Evolutionary conservation across 2,329 filamentous ascomycete species (phyloP), one percentile per base, ranked within the genome.

Genomic region (Colletotrichum paranaense): DNA sequence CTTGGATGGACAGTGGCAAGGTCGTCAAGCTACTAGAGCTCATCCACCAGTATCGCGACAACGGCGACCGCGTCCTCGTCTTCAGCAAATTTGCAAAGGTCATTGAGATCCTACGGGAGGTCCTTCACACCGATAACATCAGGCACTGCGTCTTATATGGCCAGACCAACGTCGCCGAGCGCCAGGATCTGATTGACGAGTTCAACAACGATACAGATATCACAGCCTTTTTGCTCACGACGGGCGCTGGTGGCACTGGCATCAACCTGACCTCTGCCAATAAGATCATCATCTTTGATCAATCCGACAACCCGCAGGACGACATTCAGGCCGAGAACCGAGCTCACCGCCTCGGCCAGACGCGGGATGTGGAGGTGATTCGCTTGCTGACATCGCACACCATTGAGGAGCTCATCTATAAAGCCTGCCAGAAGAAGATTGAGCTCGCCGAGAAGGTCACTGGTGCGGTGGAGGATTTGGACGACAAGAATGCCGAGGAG

Each of bases 291-390:
- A 97, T 99, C 79, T 98, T 98, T 81, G 97, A 99, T 82, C 93
- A 94, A 75, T 94, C 92, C n/a, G 98, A 98, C 85, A 99, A 99
- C 78, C 97, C 97, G 0, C 97, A 99, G 80, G 96, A 98, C 77
- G 97, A 99, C 80, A 92, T 98, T n/a, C 97, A 99, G 82, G 97
- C 97, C 0, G 97, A 98, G 86, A 98, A 99, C 81, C 92, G 97
- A 22, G 97, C 97, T 0, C 97, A 99, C 83, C 93, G 97, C 16
- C 94, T 99, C 9, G 97, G 97, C 0, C 97, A 99, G 85, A 95
- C 90, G 35, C 88, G 94, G 19, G 93, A 96, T 46, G 97, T 99
- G 1, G 96, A 99, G 80, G 93, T 99, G 53, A 91, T 98, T 53
- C 88, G 95, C 35, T 88, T 99, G 1, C 93, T 99, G 67, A 94